Base-by-base conservation (phyloP, 176 grass and related monocot genomes). In the Ensete ventricosum region DNA sequence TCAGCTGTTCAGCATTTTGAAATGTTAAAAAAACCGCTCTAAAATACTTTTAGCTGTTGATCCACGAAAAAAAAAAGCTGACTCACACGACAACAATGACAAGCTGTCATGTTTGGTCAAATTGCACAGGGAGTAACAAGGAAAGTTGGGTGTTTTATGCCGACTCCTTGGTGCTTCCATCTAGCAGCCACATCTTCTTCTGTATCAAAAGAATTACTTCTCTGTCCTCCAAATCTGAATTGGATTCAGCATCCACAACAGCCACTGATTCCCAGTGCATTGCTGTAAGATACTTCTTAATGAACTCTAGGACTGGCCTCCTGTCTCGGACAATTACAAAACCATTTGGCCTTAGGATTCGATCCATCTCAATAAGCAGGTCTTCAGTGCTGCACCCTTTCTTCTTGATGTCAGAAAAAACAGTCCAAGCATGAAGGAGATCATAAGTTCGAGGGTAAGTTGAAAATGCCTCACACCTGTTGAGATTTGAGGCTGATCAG, bases 381-480 rank as follows among this genome's bases (percentile, higher is more conserved):
- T 98, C 94, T 85, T 98, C 88, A 5, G 90, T 80, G 71, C 94
- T 93, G 82, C 94, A 98, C 50, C 94, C 86, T 79, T 83, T 88
- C 74, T 89, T 98, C 64, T 98, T 88, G 0, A 98, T 80, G 65
- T 93, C 94, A 0, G 94, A 93, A 75, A 98, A 98, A 72, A 98
- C 86, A 53, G 94, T 76, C 94, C 94, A 98, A 52, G 94, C 94
- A 73, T 98, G 94, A 17, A 98, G 88, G 82, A 98, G 94, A 81
- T 98, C 94, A 68, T 98, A 98, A 1, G 94, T 98, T 82, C 88
- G 90, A 70, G 94, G 94, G 82, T 98, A 98, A 65, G 94, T 98
- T 14, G 94, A 98, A 80, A 87, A 98, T 53, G 94, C 88, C 78
- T 98, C 88, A 50, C 94, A 98, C 94, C 90, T 98, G 82, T 78